Evolutionary conservation across 2,329 filamentous ascomycete genomes (phyloP).

Genomic region (Paraphaeosphaeria minitans): DNA sequence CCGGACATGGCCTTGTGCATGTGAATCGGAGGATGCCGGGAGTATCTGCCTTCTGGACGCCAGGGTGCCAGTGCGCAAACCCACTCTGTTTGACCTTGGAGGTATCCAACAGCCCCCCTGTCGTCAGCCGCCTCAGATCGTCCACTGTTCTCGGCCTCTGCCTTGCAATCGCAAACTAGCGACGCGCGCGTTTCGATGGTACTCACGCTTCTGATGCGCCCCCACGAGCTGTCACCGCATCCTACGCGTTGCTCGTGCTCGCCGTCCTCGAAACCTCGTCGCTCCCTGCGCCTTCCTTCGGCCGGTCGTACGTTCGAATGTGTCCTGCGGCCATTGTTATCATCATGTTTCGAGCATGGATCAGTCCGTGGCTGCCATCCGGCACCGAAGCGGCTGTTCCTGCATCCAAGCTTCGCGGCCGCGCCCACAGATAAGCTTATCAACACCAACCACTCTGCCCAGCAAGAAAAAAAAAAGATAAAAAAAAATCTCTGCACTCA

Average conservation of each 20-base stretch:
- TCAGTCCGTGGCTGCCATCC: constrained; percentile 10
- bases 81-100: background rate
- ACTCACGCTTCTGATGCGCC: background rate
- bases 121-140: background rate
- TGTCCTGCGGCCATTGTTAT: constrained; percentile 61
- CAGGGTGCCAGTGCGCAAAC: constrained; percentile 8
- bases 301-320: constrained; percentile 75
- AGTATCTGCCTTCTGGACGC: constrained; percentile 10
- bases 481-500: constrained; percentile 56
- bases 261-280: constrained; percentile 39
- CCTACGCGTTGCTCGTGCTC: constrained; percentile 16
- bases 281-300: constrained; percentile 53
- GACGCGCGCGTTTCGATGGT: background rate
- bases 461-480: constrained; percentile 25
- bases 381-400: constrained; percentile 28
- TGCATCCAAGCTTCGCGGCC: constrained; percentile 27
- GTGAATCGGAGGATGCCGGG: constrained; percentile 8
- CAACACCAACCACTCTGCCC: constrained; percentile 10
- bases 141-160: background rate
- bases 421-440: constrained; percentile 30
- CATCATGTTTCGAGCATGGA: constrained; percentile 10
- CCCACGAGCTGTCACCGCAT: background rate
- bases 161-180: background rate
- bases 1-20: background rate
- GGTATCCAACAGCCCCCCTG: background rate